Base-by-base conservation (phyloP, 1,139 yeast genomes). In the Scheffersomyces cryptocercus region DNA sequence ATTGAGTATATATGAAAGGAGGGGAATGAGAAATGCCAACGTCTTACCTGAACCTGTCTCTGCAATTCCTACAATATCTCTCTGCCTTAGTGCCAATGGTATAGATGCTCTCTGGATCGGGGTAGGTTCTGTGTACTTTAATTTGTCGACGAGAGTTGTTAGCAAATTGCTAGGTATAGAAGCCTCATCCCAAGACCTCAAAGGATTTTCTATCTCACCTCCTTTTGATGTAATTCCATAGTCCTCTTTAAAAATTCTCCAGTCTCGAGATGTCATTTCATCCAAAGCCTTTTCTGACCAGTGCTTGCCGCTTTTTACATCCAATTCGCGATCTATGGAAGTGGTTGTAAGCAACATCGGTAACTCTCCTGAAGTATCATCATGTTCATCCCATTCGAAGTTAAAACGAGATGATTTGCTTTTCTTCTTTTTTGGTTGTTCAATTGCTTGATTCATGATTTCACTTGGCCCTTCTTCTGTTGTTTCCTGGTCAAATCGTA, bases 11-110 rank as follows among this genome's bases (percentile, higher is more conserved):
- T 84, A 84, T 4, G 82, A 62, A 5, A 89, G 58, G 40, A 89
- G 65, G 2, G 97, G 97, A 38, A 90, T 72, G 48, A 90, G 81
- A 61, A 88, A 91, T 0, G 97, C 95, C 47, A 88, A 80, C 0
- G 97, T 91, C 64, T 91, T 91, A 58, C 97, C 98, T 1, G 97
- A 90, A 59, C 97, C 98, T 4, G 98, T 91, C 53, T 90, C 93
- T 0, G 98, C 97, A n/a, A 91, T 79, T 24, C 97, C 98, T 24
- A 91, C 75, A 4, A 89, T 74, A 61, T 93, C 97, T 35, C 77
- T 62, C 3, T 73, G 67, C 0, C 68, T 60, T 30, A 86, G 53
- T 0, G 88, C 88, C 37, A 86, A 71, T 0, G 97, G 97, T 10
- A 91, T 81, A 0, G 97, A 78, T 0, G 95, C 95, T 48, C 97